phyloP scores from a whole-genome alignment of 306 rosid species.

The Prunus salicina region DNA sequence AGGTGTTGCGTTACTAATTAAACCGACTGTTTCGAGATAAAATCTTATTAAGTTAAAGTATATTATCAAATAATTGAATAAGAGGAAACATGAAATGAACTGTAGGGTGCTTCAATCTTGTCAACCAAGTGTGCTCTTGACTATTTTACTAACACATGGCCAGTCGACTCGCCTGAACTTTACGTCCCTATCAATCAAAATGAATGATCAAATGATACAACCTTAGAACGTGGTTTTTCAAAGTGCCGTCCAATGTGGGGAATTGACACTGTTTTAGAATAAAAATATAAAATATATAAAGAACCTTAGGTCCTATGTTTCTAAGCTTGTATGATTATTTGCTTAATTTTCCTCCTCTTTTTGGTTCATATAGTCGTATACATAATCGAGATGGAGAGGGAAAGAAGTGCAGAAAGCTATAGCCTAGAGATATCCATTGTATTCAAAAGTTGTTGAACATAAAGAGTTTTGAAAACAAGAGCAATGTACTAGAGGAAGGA shows the following conservation, averaged over 20 bases:
- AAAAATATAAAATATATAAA: background rate
- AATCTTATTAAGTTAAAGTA: background rate
- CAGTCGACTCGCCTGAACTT: constrained; percentile 12
- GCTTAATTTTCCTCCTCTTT: background rate
- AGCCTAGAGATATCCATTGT: background rate
- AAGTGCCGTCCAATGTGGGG: constrained; percentile 7
- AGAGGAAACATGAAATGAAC: constrained; percentile 7
- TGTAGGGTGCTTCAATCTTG: constrained; percentile 1
- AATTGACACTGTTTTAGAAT: background rate
- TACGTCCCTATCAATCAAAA: constrained; percentile 24
- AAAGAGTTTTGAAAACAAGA: constrained; percentile 2
- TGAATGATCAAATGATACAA: background rate
- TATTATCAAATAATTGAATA: constrained; percentile 16
- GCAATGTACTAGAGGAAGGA: background rate
- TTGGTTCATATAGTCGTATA: background rate
- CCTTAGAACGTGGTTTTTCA: background rate
- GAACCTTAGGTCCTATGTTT: background rate
- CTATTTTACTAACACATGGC: background rate
- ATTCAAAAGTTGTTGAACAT: constrained; percentile 28
- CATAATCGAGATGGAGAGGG: background rate
- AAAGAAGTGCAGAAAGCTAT: background rate
- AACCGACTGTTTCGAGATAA: no score
- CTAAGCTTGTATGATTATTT: background rate
- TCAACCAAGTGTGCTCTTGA: constrained; percentile 3
- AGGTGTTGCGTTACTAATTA: no score